Percentiles rank a stretch among this genome's conserved stretches.
These are phyloP conservation scores for Viridothelium virens DNA, from an alignment of 495 filamentous ascomycete genomes.

Conservation along the genomic window DNA sequence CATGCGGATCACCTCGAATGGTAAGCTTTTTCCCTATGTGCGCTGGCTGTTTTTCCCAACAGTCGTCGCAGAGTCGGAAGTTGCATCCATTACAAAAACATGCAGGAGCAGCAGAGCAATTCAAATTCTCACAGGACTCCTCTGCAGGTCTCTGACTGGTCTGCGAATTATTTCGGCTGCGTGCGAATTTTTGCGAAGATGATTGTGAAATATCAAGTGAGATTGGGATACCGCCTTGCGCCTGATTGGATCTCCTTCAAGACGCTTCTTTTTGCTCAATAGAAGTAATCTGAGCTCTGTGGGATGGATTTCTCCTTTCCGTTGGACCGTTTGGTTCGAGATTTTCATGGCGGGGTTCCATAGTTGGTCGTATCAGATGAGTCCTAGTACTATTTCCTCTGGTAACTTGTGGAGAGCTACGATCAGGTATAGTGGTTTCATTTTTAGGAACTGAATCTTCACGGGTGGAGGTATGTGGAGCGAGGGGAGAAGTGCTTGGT, in stretches of 20 bases:
- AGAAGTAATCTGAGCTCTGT: neutral
- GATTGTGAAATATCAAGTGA: neutral
- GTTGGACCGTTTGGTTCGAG: neutral
- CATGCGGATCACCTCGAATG: slow-evolving; percentile 23
- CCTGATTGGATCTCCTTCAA: neutral
- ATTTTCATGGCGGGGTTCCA: neutral
- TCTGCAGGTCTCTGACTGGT: neutral
- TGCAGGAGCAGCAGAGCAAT: neutral
- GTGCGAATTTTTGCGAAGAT: neutral
- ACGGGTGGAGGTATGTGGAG: no score
- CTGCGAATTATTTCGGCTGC: neutral
- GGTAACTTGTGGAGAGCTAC: no score
- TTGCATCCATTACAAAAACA: neutral
- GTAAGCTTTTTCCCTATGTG: slow-evolving; percentile 23
- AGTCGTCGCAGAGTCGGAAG: slow-evolving; percentile 14
- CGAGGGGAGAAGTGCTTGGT: no score
- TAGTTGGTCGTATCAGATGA: neutral
- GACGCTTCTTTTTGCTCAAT: neutral
- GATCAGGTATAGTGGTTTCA: no score
- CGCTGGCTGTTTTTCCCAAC: slow-evolving; percentile 24
- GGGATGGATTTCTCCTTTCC: neutral
- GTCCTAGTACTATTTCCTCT: neutral
- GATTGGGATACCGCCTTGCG: neutral
- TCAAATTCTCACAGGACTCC: neutral
- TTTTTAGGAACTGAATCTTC: no score